Evolutionary conservation across 805 yeast genomes (phyloP), one percentile per base, ranked within the genome.

Genomic region (Kazachstania taianensis): DNA sequence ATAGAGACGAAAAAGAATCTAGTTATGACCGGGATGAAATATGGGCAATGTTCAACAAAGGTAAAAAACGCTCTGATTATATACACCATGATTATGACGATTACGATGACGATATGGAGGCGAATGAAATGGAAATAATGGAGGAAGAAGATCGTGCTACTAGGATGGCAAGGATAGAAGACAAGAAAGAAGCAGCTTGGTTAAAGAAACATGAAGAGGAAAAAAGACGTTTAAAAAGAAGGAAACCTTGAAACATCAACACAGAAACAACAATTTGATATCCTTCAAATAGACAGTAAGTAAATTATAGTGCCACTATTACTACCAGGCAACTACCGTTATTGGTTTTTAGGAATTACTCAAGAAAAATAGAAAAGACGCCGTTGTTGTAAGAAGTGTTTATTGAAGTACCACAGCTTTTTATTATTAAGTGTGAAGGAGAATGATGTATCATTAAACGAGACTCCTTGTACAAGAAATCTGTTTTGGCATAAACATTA

Each of bases 11-110:
- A n/a, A n/a, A n/a, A n/a, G n/a, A n/a, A n/a, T n/a, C n/a, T 3
- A 85, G 76, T 3, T 82, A 81, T 45, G 82, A 83, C 47, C 63
- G 89, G 30, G 86, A 81, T 43, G 95, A 86, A 56, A 87, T 89
- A 32, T 85, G 96, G 96, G 73, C 77, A 14, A 70, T 89, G 58
- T 81, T 87, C 57, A 78, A 75, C 50, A 67, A 72, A 39, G 84
- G 86, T 3, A 68, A 67, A 40, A 65, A 69, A 37, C 63, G 84
- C 30, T 47, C 63, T 1, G 58, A 66, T 29, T 68, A 65, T 41
- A 58, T 60, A 16, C 15, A 26, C 20, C 14, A 20, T n/a, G 36
- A 33, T 25, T 63, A 67, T 30, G 75, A 71, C 37, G 72, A 67
- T 37, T 69, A 71, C 6, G 65, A 66, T 17, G 70, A 62, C 27